A percentile compares a stretch with the other conserved stretches of the same genome.
Conservation (phyloP, 2,329 filamentous ascomycete genomes). For the Penicillium sp. region DNA sequence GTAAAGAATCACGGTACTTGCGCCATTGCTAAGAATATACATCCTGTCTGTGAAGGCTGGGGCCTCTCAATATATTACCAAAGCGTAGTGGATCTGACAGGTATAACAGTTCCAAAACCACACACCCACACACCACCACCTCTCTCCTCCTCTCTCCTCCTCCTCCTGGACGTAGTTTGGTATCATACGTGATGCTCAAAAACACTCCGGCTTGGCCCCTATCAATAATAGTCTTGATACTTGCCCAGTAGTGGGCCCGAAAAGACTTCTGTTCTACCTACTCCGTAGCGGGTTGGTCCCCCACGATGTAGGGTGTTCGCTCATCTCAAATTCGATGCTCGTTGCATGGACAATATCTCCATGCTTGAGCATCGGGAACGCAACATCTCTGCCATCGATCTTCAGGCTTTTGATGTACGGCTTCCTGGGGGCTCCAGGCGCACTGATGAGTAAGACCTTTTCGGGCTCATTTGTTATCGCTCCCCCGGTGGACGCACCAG, state of each 20-base stretch:
- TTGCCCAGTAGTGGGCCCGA: too few relatives aligned
- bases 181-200: too few relatives aligned
- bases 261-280: not conserved
- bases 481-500: conserved; percentile 32
- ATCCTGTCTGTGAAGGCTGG: too few relatives aligned
- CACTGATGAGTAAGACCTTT: conserved; percentile 40
- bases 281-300: conserved; percentile 14
- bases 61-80: too few relatives aligned
- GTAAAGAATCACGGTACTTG: not conserved
- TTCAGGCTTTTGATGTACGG: conserved; percentile 44
- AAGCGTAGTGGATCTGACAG: too few relatives aligned
- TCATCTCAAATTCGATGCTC: conserved; percentile 49
- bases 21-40: too few relatives aligned
- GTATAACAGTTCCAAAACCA: too few relatives aligned
- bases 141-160: too few relatives aligned
- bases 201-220: too few relatives aligned
- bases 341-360: conserved; percentile 41
- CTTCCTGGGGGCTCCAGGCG: conserved; percentile 41
- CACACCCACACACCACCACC: too few relatives aligned
- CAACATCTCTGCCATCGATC: conserved; percentile 40
- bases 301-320: conserved; percentile 37
- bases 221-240: too few relatives aligned
- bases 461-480: conserved; percentile 13
- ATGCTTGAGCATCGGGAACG: conserved; percentile 41
- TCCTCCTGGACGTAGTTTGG: too few relatives aligned